Evolutionary conservation across 164 flowering plant species (phyloP).

Genomic region (Magnolia sinica): DNA sequence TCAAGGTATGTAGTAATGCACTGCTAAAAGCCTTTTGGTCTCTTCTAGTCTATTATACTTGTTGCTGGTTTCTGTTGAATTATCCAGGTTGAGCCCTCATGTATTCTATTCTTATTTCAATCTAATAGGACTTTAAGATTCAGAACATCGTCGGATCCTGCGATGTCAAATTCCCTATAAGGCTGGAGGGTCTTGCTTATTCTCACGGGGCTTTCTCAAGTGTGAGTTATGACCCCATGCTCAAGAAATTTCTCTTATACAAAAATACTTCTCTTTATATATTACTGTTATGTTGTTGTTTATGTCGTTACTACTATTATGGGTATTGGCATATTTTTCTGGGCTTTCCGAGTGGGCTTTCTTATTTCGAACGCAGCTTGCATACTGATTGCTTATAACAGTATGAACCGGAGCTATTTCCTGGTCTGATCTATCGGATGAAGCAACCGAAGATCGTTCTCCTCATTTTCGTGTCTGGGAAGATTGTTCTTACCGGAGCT

Average conservation of each 20-base stretch:
- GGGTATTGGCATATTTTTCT: constrained; percentile 4
- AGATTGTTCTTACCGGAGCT: constrained; percentile 91
- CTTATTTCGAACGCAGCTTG: constrained; percentile 18
- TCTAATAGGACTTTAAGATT: constrained; percentile 76
- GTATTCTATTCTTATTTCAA: neutral
- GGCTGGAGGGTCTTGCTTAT: constrained; percentile 83
- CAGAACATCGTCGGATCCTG: constrained; percentile 95
- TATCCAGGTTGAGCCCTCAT: neutral
- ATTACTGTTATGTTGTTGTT: neutral
- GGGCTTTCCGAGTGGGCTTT: constrained; percentile 14
- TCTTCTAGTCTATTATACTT: too few species aligned
- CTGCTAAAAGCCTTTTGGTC: neutral
- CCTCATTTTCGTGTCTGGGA: constrained; percentile 89
- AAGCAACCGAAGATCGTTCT: constrained; percentile 87
- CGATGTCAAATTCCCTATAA: constrained; percentile 87
- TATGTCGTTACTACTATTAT: neutral
- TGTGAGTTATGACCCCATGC: constrained; percentile 40
- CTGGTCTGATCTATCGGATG: constrained; percentile 94
- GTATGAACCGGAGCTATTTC: constrained; percentile 96
- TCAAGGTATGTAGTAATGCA: constrained; percentile 51
- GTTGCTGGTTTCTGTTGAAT: neutral
- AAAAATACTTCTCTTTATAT: neutral
- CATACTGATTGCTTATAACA: constrained; percentile 28
- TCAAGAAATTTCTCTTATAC: neutral
- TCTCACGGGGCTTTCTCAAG: constrained; percentile 83